A percentile compares a stretch with the other conserved stretches of the same genome.
phyloP scores from a whole-genome alignment of 2,329 filamentous ascomycete genomes.

The Xylariaceae sp. region DNA sequence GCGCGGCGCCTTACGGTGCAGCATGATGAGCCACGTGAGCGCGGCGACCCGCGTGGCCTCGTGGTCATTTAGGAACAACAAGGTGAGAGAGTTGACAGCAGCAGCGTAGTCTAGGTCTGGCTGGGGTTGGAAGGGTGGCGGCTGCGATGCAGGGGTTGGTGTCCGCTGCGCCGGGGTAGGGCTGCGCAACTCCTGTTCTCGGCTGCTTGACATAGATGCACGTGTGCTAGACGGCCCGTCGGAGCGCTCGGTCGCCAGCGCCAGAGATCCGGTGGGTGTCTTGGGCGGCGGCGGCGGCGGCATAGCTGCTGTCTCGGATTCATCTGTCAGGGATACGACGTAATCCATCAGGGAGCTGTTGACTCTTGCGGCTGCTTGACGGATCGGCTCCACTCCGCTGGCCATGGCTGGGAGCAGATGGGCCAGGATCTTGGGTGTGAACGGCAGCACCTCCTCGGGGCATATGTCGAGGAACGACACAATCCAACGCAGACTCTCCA shows the following conservation, averaged over 20 bases:
- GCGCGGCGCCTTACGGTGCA: slow-evolving; percentile 87
- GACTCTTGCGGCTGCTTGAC: slow-evolving; percentile 79
- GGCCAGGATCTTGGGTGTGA: slow-evolving; percentile 85
- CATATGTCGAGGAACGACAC: slow-evolving; percentile 96
- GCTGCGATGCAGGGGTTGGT: slow-evolving; percentile 36
- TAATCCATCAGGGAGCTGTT: slow-evolving; percentile 91
- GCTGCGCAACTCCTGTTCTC: slow-evolving; percentile 46
- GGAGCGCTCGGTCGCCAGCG: slow-evolving; percentile 34
- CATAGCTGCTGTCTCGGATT: slow-evolving; percentile 43
- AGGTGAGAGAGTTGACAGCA: slow-evolving; percentile 83
- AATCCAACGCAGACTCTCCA: slow-evolving; percentile 90
- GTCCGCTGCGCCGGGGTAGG: slow-evolving; percentile 42
- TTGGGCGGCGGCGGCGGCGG: slow-evolving; percentile 31
- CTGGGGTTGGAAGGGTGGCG: slow-evolving; percentile 38
- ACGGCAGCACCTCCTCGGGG: slow-evolving; percentile 89
- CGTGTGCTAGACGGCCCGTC: slow-evolving; percentile 43
- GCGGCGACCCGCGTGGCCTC: slow-evolving; percentile 92
- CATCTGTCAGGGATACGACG: slow-evolving; percentile 82
- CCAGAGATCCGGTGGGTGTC: slow-evolving; percentile 28
- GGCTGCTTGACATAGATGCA: slow-evolving; percentile 43
- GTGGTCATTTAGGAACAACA: slow-evolving; percentile 93
- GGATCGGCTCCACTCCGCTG: slow-evolving; percentile 81
- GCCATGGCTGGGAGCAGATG: slow-evolving; percentile 92
- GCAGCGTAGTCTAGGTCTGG: slow-evolving; percentile 91
- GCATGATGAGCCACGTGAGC: slow-evolving; percentile 93